A percentile compares a stretch with the other conserved stretches of the same genome.
These are phyloP conservation scores for Calonectria pteridis DNA, from an alignment of 2,329 filamentous ascomycete species.

Conservation along the genomic window DNA sequence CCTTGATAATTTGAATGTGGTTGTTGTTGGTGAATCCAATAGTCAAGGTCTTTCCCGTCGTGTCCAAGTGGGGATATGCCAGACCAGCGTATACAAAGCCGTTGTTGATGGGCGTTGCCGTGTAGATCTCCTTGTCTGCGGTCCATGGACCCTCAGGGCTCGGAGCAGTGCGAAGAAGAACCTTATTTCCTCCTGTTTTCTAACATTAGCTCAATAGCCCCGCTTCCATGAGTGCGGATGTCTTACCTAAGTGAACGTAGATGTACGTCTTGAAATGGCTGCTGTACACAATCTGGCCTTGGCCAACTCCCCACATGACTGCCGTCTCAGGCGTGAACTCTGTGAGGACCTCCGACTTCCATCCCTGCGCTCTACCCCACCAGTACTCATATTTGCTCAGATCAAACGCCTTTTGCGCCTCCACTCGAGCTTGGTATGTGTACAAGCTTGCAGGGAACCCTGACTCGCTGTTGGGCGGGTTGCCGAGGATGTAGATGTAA, in stretches of 20 bases:
- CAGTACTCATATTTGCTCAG: constrained; percentile 55
- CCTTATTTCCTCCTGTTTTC: constrained; percentile 15
- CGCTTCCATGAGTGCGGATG: rapidly evolving
- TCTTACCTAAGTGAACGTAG: constrained; percentile 48
- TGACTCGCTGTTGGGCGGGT: constrained; percentile 48
- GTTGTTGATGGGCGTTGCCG: constrained; percentile 47
- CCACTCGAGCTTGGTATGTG: constrained; percentile 53
- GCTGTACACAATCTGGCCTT: constrained; percentile 55
- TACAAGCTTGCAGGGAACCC: constrained; percentile 45
- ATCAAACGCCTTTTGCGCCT: constrained; percentile 51
- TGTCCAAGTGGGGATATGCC: constrained; percentile 54
- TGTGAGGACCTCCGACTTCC: constrained; percentile 49
- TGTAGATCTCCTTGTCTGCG: constrained; percentile 50
- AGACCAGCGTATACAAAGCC: constrained; percentile 52
- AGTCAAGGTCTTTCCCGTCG: constrained; percentile 50
- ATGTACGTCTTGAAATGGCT: constrained; percentile 51
- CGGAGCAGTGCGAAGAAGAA: constrained; percentile 31
- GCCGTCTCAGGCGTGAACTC: constrained; percentile 52
- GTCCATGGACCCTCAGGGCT: constrained; percentile 54
- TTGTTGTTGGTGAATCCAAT: constrained; percentile 57
- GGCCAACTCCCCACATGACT: constrained; percentile 53
- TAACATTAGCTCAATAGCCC: not conserved
- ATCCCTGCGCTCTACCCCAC: constrained; percentile 54
- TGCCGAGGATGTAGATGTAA: constrained; percentile 54
- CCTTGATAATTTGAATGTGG: constrained; percentile 52